Evolutionary conservation across 495 filamentous ascomycete genomes (phyloP), one percentile per base, ranked within the genome.

Genomic region (Aspergillus asperescens): DNA sequence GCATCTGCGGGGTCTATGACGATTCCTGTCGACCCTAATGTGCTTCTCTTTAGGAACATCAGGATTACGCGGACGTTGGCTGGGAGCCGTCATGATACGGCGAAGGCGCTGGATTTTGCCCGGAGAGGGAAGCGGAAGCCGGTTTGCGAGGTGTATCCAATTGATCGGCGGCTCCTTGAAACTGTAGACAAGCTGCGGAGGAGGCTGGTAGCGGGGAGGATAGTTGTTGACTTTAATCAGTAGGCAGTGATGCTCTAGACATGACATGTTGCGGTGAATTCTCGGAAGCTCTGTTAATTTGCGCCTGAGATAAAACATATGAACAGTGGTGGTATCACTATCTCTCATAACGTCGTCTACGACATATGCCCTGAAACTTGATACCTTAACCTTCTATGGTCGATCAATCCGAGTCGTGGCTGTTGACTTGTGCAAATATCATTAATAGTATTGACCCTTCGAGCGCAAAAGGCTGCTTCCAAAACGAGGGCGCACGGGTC

Each of bases 191-290:
- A 70, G 38, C 55, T 75, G 48, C 59, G 70, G 10, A 50, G 48
- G 23, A 70, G 71, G 12, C 61, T 77, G 50, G 71, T 79, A 5
- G 73, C 77, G 1, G 76, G 77, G 1, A 58, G 77, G 9, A 67
- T 77, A 31, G 77, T 79, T 18, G 63, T 78, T 1, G 70, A 78
- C 52, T 78, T 80, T 52, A 76, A 80, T 38, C 38, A 43, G 29
- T 51, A 43, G 20, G n/a, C n/a, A n/a, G n/a, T n/a, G n/a, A n/a
- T n/a, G n/a, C n/a, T n/a, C n/a, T n/a, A n/a, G n/a, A n/a, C n/a
- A n/a, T n/a, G n/a, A n/a, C n/a, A n/a, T n/a, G n/a, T n/a, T n/a
- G n/a, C n/a, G n/a, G n/a, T n/a, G n/a, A n/a, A n/a, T n/a, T n/a
- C n/a, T n/a, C n/a, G n/a, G n/a, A n/a, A n/a, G n/a, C n/a, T n/a